Evolutionary conservation across 352 stramenopile species (phyloP).

Genomic region (Phytophthora sansomeana): DNA sequence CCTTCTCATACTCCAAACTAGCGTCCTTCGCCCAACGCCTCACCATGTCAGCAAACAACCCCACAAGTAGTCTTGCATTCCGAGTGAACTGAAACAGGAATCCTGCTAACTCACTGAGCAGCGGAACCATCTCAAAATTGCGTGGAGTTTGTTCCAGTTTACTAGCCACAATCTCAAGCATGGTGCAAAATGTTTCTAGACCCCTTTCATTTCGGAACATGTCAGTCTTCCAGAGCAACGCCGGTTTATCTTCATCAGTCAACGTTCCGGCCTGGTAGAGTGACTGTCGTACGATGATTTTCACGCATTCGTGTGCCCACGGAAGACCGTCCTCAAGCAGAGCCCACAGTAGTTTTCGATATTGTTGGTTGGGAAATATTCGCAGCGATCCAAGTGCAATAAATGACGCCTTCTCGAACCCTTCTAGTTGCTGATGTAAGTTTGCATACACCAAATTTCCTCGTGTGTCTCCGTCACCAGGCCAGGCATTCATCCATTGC

Average conservation of each 20-base stretch:
- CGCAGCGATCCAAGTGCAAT: conserved; percentile 50
- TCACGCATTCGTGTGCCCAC: conserved; percentile 51
- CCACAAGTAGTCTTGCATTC: conserved; percentile 18
- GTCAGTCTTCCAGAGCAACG: conserved; percentile 51
- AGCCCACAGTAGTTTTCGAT: conserved; percentile 52
- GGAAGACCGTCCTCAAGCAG: conserved; percentile 53
- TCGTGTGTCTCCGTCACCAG: conserved; percentile 35
- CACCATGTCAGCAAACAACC: conserved; percentile 36
- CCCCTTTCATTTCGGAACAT: conserved; percentile 23
- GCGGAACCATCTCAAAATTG: conserved; percentile 36
- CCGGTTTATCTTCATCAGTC: conserved; percentile 33
- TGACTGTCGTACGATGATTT: conserved; percentile 49
- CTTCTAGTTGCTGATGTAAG: conserved; percentile 19
- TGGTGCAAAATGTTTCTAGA: conserved; percentile 26
- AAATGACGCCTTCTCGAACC: conserved; percentile 39
- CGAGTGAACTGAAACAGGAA: conserved; percentile 44
- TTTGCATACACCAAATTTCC: conserved; percentile 62
- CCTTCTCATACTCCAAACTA: conserved; percentile 7
- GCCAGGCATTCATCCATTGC: conserved; percentile 58
- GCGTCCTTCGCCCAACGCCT: conserved; percentile 40
- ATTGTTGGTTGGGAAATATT: conserved; percentile 58
- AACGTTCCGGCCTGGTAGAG: conserved; percentile 59
- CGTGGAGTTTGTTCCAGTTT: conserved; percentile 42
- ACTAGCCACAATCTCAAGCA: conserved; percentile 24
- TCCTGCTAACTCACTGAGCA: conserved; percentile 45